A percentile compares a stretch with the other conserved stretches of the same genome.
Evolutionary conservation across 2,329 filamentous ascomycete species (phyloP).

Genomic region (Trematosphaeria pertusa): DNA sequence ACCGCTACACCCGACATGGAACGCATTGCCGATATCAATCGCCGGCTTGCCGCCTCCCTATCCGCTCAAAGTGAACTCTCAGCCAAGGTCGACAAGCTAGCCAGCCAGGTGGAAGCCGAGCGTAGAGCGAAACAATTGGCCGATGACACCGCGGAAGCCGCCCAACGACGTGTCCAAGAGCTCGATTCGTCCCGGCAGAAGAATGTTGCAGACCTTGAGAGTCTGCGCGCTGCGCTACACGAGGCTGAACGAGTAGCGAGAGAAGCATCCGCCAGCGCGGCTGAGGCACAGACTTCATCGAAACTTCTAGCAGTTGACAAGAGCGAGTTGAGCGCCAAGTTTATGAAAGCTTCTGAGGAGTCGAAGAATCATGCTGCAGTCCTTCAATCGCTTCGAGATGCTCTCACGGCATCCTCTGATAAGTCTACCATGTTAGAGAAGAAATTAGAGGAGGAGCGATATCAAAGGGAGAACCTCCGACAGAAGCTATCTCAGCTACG

Average conservation of each 20-base stretch:
- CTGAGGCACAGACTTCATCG: constrained; percentile 77
- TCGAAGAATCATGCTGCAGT: constrained; percentile 74
- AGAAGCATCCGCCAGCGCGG: constrained; percentile 78
- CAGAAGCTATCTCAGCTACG: constrained; percentile 77
- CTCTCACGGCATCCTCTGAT: constrained; percentile 78
- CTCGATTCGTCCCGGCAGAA: constrained; percentile 84
- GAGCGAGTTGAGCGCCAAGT: constrained; percentile 73
- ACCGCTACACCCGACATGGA: constrained; percentile 68
- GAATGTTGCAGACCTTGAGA: constrained; percentile 83
- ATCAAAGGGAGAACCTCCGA: constrained; percentile 77
- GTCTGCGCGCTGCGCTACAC: constrained; percentile 84
- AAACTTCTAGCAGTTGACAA: constrained; percentile 87
- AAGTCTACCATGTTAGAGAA: constrained; percentile 79
- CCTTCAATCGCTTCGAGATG: constrained; percentile 76
- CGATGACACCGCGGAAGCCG: constrained; percentile 84
- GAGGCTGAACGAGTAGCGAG: constrained; percentile 77
- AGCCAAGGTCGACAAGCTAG: constrained; percentile 72
- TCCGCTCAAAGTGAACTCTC: constrained; percentile 82
- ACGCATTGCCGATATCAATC: constrained; percentile 76
- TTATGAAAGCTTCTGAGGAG: constrained; percentile 70
- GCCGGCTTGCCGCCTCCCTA: constrained; percentile 82
- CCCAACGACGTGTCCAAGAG: constrained; percentile 82
- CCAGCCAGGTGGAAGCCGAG: constrained; percentile 78
- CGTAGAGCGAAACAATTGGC: constrained; percentile 80
- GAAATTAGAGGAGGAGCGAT: constrained; percentile 82